These are phyloP conservation scores for Ogataea glucozyma DNA, from an alignment of 805 yeast genomes.

Conservation along the genomic window DNA sequence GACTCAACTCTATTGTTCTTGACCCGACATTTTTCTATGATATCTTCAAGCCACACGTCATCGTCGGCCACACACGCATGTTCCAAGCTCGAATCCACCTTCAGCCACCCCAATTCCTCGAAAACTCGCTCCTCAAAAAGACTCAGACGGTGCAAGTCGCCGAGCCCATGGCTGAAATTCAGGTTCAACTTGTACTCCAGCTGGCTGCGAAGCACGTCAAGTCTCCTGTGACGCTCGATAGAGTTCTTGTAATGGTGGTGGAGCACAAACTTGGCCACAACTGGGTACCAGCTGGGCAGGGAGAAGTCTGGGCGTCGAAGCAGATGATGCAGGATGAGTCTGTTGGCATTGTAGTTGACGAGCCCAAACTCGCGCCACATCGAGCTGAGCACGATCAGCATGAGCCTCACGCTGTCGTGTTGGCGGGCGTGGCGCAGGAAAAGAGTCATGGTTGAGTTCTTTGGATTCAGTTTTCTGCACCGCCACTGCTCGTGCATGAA, in stretches of 20 bases:
- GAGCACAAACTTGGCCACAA: slow-evolving; percentile 21
- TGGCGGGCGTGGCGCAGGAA: slow-evolving; percentile 22
- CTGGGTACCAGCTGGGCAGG: slow-evolving; percentile 21
- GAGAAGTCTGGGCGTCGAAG: slow-evolving; percentile 13
- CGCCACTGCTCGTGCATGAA: slow-evolving; percentile 17
- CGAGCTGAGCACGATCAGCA: slow-evolving; percentile 21
- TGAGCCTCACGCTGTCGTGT: slow-evolving; percentile 12
- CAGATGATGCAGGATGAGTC: slow-evolving; percentile 19
- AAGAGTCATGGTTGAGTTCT: slow-evolving; percentile 25
- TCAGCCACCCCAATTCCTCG: not conserved
- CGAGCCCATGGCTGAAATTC: slow-evolving; percentile 10
- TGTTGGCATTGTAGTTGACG: slow-evolving; percentile 19
- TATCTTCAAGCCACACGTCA: slow-evolving; percentile 8
- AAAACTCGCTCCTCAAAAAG: slow-evolving; percentile 6
- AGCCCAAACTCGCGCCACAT: slow-evolving; percentile 14
- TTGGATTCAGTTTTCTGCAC: slow-evolving; percentile 10
- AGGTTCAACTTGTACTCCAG: slow-evolving; percentile 17
- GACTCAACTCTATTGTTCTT: no score
- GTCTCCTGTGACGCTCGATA: slow-evolving; percentile 20
- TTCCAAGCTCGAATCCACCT: not conserved
- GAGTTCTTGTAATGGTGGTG: slow-evolving; percentile 19
- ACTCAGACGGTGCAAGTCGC: slow-evolving; percentile 3
- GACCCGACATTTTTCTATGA: slow-evolving; percentile 5
- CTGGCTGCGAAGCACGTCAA: slow-evolving; percentile 21
- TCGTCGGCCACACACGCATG: slow-evolving; percentile 1